Evolutionary conservation across 208 protist species (phyloP).

Genomic region (Angomonas ambiguus): DNA sequence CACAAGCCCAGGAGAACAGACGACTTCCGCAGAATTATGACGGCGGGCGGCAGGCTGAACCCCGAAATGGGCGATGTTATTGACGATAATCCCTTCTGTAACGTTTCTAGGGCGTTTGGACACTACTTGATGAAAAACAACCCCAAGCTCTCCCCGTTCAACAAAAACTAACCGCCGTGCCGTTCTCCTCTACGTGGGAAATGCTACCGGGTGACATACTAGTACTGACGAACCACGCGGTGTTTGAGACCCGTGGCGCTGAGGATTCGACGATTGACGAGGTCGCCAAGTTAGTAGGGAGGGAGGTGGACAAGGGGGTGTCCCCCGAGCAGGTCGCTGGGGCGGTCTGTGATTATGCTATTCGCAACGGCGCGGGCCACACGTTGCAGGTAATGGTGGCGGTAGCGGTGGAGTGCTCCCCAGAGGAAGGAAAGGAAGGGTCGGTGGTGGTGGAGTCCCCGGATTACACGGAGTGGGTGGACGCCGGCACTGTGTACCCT

Average conservation of each 20-base stretch:
- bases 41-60: conserved; percentile 55
- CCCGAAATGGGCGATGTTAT: conserved; percentile 43
- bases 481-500: conserved; percentile 67
- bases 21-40: conserved; percentile 63
- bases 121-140: conserved; percentile 82
- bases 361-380: conserved; percentile 67
- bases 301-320: conserved; percentile 27
- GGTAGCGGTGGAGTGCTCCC: conserved; percentile 19
- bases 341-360: conserved; percentile 70
- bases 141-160: conserved; percentile 40
- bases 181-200: conserved; percentile 54
- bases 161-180: conserved; percentile 76
- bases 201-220: conserved; percentile 75
- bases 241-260: conserved; percentile 59
- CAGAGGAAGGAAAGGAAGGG: not conserved
- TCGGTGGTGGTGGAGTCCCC: not conserved
- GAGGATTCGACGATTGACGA: conserved; percentile 74
- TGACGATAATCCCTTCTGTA: conserved; percentile 70
- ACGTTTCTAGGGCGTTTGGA: conserved; percentile 73
- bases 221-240: conserved; percentile 65
- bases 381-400: conserved; percentile 76
- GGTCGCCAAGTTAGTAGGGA: conserved; percentile 56
- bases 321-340: conserved; percentile 52
- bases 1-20: conserved; percentile 46
- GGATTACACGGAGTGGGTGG: conserved; percentile 42